Evolutionary conservation across 2,329 filamentous ascomycete species (phyloP).

Genomic region (Ilyonectria robusta): DNA sequence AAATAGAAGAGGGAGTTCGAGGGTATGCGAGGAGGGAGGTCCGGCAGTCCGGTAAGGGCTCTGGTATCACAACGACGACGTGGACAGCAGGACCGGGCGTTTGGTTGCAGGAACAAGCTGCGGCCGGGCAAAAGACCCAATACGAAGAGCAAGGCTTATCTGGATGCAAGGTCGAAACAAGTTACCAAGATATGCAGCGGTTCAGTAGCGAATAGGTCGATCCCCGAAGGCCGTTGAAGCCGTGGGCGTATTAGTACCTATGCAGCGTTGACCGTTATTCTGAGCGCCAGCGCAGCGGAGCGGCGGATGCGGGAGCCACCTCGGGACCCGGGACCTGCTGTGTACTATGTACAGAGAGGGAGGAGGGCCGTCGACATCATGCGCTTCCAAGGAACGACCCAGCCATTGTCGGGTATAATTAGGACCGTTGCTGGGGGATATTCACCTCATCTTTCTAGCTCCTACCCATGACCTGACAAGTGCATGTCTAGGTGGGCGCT

Average conservation of each 20-base stretch:
- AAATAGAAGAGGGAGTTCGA: neutral
- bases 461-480: slow-evolving; percentile 15
- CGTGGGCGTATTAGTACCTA: neutral
- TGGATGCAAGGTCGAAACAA: neutral
- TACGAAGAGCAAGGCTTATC: slow-evolving; percentile 7
- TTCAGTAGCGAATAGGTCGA: neutral
- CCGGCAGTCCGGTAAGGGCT: neutral
- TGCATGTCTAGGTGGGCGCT: slow-evolving; percentile 9
- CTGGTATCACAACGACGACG: neutral
- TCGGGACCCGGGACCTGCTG: neutral
- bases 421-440: neutral
- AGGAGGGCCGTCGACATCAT: slow-evolving; percentile 11
- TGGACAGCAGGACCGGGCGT: neutral
- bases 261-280: slow-evolving; percentile 15
- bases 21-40: slow-evolving; percentile 1
- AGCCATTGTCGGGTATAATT: slow-evolving; percentile 1
- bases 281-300: slow-evolving; percentile 11
- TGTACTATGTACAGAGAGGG: neutral
- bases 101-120: neutral
- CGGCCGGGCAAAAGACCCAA: neutral
- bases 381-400: slow-evolving; percentile 14
- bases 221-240: neutral
- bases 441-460: slow-evolving; percentile 3
- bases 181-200: neutral
- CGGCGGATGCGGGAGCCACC: slow-evolving; percentile 16